Conservation (phyloP, 495 filamentous ascomycete genomes). For the Articulospora tetracladia region DNA sequence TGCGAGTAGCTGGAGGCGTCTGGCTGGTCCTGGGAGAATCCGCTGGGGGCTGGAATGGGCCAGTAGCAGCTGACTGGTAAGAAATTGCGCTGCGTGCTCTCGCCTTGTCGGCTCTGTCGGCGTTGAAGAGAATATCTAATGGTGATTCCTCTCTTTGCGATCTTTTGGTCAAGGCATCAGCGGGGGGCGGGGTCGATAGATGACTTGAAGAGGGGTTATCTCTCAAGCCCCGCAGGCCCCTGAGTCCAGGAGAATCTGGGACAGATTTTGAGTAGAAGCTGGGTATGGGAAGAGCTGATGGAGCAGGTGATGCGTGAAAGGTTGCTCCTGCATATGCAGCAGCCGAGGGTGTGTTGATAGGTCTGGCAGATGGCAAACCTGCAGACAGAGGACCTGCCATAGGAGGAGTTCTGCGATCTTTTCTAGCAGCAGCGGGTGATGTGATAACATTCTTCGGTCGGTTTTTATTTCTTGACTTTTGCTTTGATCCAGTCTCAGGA, state of each 20-base stretch:
- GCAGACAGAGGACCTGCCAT: slow-evolving; percentile 30
- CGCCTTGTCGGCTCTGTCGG: slow-evolving; percentile 73
- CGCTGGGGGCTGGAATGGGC: slow-evolving; percentile 34
- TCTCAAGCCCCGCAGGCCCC: slow-evolving; percentile 33
- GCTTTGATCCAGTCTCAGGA: slow-evolving; percentile 23
- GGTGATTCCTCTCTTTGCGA: slow-evolving; percentile 62
- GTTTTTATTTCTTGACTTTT: slow-evolving; percentile 32
- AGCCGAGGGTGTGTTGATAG: slow-evolving; percentile 42
- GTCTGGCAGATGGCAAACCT: slow-evolving; percentile 18
- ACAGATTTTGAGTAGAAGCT: slow-evolving; percentile 85
- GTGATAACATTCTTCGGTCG: slow-evolving; percentile 31
- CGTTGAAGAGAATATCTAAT: slow-evolving; percentile 83
- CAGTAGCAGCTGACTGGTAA: slow-evolving; percentile 16
- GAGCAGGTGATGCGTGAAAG: slow-evolving; percentile 92
- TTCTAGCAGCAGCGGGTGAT: slow-evolving; percentile 32
- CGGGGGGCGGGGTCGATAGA: slow-evolving; percentile 33
- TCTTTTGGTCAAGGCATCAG: slow-evolving; percentile 16
- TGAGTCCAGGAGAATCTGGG: slow-evolving; percentile 51
- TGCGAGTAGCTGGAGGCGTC: slow-evolving; percentile 23
- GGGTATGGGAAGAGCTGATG: slow-evolving; percentile 88
- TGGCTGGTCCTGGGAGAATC: slow-evolving; percentile 26
- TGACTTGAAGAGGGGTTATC: slow-evolving; percentile 28
- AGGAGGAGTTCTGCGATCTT: slow-evolving; percentile 38
- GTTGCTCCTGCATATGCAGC: slow-evolving; percentile 86
- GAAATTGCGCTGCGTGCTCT: slow-evolving; percentile 46